Evolutionary conservation across 352 stramenopile species (phyloP), one percentile per base, ranked within the genome.

Genomic region (Pythium periplocum): DNA sequence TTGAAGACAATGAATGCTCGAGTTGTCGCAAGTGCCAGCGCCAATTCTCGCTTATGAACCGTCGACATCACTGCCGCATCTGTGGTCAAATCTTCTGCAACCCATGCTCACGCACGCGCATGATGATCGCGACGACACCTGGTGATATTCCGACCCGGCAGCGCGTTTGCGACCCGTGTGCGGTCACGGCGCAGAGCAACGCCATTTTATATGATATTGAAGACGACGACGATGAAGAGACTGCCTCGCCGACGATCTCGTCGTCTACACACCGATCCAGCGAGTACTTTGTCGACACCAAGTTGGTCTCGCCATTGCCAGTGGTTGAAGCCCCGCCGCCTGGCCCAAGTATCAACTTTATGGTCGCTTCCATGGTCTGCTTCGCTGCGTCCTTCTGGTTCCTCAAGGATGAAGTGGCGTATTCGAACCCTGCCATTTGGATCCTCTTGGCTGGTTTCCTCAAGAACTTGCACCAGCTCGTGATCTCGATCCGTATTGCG

Each of bases 51-150:
- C 64, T 93, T 32, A 71, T 88, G 42, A 86, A 87, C 63, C 77
- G 82, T 2, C 78, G 82, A 32, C 82, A 93, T 57, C 82, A 93
- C 69, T 93, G 82, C 64, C 82, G 82, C 50, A 79, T 89, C 46
- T 93, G 82, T 48, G 82, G 82, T 35, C 61, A 90, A 60, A 87
- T 93, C 47, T 93, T 93, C 66, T 93, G 82, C 56, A 75, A 87
- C 62, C 64, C 75, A 34, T 93, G 82, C 51, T 89, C 82, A 12
- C 83, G 84, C 38, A 90, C 72, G 39, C 72, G 87, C 26, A 92
- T 93, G 68, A 71, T 90, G 56, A 66, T 95, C 33, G 73, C 75
- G 42, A 91, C 76, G 35, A 85, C 74, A 30, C 69, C 77, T 6
- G 68, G 75, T 40, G 75, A 87, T 53, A 77, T 84, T 46, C 75